These are phyloP conservation scores for Debaryomyces maramus DNA, from an alignment of 805 yeast genomes.

Conservation along the genomic window DNA sequence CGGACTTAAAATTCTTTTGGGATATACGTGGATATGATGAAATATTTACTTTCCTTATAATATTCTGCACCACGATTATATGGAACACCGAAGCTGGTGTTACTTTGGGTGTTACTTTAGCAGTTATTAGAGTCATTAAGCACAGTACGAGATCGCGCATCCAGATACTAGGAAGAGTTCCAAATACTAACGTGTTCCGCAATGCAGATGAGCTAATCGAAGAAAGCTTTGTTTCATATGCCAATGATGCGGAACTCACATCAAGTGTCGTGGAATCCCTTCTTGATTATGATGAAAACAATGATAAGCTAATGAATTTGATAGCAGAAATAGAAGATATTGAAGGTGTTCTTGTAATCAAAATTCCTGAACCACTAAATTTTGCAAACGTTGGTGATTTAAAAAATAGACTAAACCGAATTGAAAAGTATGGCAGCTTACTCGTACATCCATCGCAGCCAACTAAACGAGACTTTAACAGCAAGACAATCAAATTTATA, in stretches of 20 bases:
- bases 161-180: slow-evolving; percentile 70
- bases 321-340: slow-evolving; percentile 44
- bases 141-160: slow-evolving; percentile 82
- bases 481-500: slow-evolving; percentile 48
- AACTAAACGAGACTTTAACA: slow-evolving; percentile 41
- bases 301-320: slow-evolving; percentile 13
- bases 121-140: slow-evolving; percentile 47
- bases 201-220: slow-evolving; percentile 67
- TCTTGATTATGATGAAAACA: slow-evolving; percentile 1
- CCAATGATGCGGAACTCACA: slow-evolving; percentile 20
- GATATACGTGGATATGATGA: slow-evolving; percentile 30
- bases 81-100: slow-evolving; percentile 44
- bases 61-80: slow-evolving; percentile 27
- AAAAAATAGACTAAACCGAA: slow-evolving; percentile 60
- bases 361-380: slow-evolving; percentile 84
- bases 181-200: slow-evolving; percentile 48
- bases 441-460: slow-evolving; percentile 76
- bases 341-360: slow-evolving; percentile 75
- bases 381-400: slow-evolving; percentile 84
- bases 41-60: slow-evolving; percentile 19
- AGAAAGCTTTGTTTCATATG: slow-evolving; percentile 25
- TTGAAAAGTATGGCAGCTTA: slow-evolving; percentile 77
- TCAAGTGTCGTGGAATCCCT: background rate
- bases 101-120: slow-evolving; percentile 33
- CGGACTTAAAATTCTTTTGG: slow-evolving; percentile 35